These are phyloP conservation scores for Volvox africanus DNA, from an alignment of 139 green algal species.

Conservation along the genomic window DNA sequence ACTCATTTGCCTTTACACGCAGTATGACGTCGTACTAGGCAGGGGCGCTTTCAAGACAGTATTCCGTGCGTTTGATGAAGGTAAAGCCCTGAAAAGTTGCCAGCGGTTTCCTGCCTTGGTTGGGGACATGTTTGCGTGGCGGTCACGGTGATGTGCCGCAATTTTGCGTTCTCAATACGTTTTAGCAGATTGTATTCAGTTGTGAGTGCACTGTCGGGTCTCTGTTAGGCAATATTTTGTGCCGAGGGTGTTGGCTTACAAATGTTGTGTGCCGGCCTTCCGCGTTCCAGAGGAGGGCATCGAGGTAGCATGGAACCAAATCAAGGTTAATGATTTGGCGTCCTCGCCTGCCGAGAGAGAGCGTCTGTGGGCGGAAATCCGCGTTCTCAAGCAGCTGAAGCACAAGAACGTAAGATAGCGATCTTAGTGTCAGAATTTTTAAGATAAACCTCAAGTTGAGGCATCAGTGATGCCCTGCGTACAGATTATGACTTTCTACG, in stretches of 20 bases:
- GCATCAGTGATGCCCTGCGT: too few relatives aligned
- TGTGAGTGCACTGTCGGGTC: too few relatives aligned
- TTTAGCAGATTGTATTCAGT: too few relatives aligned
- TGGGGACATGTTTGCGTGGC: too few relatives aligned
- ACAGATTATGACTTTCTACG: conserved; percentile 97
- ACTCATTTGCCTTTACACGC: background rate
- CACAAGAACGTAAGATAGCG: conserved; percentile 87
- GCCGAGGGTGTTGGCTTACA: background rate
- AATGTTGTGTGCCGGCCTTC: background rate
- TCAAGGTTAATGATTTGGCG: conserved; percentile 79
- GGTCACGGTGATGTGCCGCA: too few relatives aligned
- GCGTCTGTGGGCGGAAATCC: conserved; percentile 94
- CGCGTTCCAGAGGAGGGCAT: conserved; percentile 33
- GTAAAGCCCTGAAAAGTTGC: conserved; percentile 60
- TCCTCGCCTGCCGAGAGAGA: conserved; percentile 80
- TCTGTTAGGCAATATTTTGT: background rate
- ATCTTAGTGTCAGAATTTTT: too few relatives aligned
- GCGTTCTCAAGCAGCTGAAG: conserved; percentile 96
- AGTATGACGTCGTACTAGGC: conserved; percentile 90
- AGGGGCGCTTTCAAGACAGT: conserved; percentile 98
- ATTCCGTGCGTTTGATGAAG: conserved; percentile 97
- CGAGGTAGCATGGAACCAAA: conserved; percentile 98
- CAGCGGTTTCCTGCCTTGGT: too few relatives aligned
- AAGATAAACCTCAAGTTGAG: too few relatives aligned
- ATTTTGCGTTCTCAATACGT: too few relatives aligned